Evolutionary conservation across 2,329 filamentous ascomycete species (phyloP).

Genomic region (Calonectria pseudoturangicola): DNA sequence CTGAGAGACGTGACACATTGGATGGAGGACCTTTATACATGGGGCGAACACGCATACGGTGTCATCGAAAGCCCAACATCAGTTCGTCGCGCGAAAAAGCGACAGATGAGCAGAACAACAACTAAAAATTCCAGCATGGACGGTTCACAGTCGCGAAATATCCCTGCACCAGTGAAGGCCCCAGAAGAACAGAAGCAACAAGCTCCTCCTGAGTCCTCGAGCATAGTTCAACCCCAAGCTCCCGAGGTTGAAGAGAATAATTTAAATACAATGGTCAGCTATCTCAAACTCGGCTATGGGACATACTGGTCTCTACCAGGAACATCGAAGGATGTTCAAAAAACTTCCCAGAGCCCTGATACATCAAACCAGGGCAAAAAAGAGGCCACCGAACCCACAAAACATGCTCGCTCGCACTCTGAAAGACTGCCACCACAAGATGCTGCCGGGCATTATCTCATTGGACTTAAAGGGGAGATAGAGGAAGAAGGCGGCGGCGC

Average conservation of each 20-base stretch:
- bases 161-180: slow-evolving; percentile 3
- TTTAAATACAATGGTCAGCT: slow-evolving; percentile 76
- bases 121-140: slow-evolving; percentile 31
- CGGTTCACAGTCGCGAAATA: slow-evolving; percentile 21
- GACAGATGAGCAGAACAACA: slow-evolving; percentile 52
- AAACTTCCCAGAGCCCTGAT: slow-evolving; percentile 40
- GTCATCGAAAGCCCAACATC: slow-evolving; percentile 86
- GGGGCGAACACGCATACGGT: slow-evolving; percentile 90
- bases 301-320: slow-evolving; percentile 76
- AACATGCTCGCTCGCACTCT: slow-evolving; percentile 38
- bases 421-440: slow-evolving; percentile 54
- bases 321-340: slow-evolving; percentile 43
- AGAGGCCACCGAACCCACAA: slow-evolving; percentile 33
- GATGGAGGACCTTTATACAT: slow-evolving; percentile 91
- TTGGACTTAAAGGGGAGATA: slow-evolving; percentile 81
- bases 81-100: slow-evolving; percentile 70
- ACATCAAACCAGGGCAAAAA: slow-evolving; percentile 42
- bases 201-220: background rate
- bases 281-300: slow-evolving; percentile 80
- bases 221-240: slow-evolving; percentile 45
- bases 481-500: slow-evolving; percentile 63
- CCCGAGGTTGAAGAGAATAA: slow-evolving; percentile 58
- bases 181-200: slow-evolving; percentile 4
- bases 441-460: slow-evolving; percentile 73
- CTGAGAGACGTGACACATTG: slow-evolving; percentile 85